Conservation (phyloP, 116 monocot genomes). For the Trichopus zeylanicus region DNA sequence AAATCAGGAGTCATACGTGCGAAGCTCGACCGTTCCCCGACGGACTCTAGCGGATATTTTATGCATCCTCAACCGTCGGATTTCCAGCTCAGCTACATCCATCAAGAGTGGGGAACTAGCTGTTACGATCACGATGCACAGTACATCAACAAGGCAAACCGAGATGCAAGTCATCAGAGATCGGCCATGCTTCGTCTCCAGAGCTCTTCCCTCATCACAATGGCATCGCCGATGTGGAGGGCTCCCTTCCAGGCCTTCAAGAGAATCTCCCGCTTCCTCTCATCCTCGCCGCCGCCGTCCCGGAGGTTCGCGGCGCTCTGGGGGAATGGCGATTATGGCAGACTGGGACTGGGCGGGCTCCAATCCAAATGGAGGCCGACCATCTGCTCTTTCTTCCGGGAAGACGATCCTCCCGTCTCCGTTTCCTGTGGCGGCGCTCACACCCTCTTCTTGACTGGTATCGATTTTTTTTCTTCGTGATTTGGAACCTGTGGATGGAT, state of each 20-base stretch:
- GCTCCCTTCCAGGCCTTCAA: background rate
- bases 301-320: conserved; percentile 66
- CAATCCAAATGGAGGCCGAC: conserved; percentile 76
- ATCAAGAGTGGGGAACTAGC: too few species aligned
- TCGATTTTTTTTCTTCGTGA: background rate
- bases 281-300: background rate
- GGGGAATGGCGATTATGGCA: conserved; percentile 89
- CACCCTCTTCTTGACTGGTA: conserved; percentile 87
- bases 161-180: too few species aligned
- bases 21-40: too few species aligned
- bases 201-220: background rate
- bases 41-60: too few species aligned
- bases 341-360: conserved; percentile 64
- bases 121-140: too few species aligned
- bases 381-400: conserved; percentile 48
- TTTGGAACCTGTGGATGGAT: background rate
- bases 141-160: too few species aligned
- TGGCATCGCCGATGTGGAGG: conserved; percentile 1
- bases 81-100: too few species aligned
- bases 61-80: too few species aligned
- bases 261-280: background rate
- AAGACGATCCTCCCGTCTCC: conserved; percentile 42
- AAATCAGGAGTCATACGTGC: too few species aligned
- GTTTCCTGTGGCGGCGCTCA: conserved; percentile 87
- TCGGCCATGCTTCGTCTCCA: too few species aligned